Base-by-base conservation (phyloP, 768 basidiomycete genomes). In the Pholiota molesta region DNA sequence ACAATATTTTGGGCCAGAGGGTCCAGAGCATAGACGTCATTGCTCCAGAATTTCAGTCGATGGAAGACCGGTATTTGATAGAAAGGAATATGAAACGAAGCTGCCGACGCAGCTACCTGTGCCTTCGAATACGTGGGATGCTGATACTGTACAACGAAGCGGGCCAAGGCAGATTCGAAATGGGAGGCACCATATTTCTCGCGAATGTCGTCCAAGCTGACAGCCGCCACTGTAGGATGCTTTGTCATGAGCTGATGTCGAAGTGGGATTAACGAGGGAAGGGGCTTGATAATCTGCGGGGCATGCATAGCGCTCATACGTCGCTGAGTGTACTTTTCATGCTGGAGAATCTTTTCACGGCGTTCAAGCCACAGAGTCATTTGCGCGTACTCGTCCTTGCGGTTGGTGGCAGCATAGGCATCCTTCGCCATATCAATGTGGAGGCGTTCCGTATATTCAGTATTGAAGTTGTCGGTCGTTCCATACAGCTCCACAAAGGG, bases 361-460 rank as follows among this genome's bases (percentile, higher is more conserved):
- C 73, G 67, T 1, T 67, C 64, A 0, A 81, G 65, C 74, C 75
- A 78, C 4, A 10, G 35, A 0, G 71, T 72, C 80, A 82, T 82
- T 56, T 80, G 79, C 5, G 66, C 62, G 60, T 68, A 66, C 37
- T 69, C 70, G 29, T 76, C 69, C 11, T 67, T 49, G 40, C 62
- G 63, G 49, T 76, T 75, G 10, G 68, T 65, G 1, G 71, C 70
- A 29, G 66, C 23, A 49, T 66, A 74, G 1, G 65, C 72, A 0
- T 71, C 31, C 58, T 81, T 82, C 6, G 77, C 72, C 44, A 72
- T 75, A 63, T 80, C 71, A 35, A 79, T 80, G 49, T 80, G 80
- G 0, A 79, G 64, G 0, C 72, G 67, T 61, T 78, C 74, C 17
- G 69, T 69, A 1, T 61, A 57, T 49, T 79, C 77, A 0, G 72